These are phyloP conservation scores for Xylaria acuta DNA, from an alignment of 495 filamentous ascomycete genomes.

Conservation along the genomic window DNA sequence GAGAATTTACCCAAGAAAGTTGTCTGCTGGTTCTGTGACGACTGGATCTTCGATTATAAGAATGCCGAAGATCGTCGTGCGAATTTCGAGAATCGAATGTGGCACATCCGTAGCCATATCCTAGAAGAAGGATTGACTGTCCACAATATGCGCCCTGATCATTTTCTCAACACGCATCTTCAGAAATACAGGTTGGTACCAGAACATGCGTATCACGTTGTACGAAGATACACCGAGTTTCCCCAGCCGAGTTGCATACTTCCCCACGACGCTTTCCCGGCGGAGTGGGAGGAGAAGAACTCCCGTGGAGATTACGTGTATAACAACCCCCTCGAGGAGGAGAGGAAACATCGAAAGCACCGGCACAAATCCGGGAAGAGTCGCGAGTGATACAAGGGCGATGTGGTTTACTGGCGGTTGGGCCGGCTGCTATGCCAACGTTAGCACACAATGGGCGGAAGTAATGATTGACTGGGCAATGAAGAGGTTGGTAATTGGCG, in stretches of 20 bases:
- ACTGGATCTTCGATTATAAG: conserved; percentile 33
- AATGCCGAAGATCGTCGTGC: not conserved
- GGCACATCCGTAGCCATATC: conserved; percentile 52
- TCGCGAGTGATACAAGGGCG: not conserved
- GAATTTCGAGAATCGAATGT: conserved; percentile 50
- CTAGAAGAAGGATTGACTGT: conserved; percentile 21
- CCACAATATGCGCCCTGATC: conserved; percentile 49
- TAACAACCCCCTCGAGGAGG: not conserved
- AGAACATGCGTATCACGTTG: conserved; percentile 12
- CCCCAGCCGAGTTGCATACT: conserved; percentile 25
- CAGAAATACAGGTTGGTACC: conserved; percentile 28
- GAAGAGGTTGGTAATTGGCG: not conserved
- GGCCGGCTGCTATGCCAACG: not conserved
- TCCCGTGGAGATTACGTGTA: not conserved
- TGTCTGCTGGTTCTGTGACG: conserved; percentile 58
- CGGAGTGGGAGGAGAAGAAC: conserved; percentile 21
- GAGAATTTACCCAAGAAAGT: conserved; percentile 42
- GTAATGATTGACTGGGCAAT: not conserved
- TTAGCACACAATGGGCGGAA: not conserved
- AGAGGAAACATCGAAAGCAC: conserved; percentile 7
- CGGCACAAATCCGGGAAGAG: not conserved
- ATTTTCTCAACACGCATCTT: conserved; percentile 45
- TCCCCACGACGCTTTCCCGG: conserved; percentile 2
- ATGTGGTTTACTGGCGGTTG: not conserved
- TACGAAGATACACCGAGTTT: conserved; percentile 35